phyloP scores from a whole-genome alignment of 2,329 filamentous ascomycete species.

The Blastomyces percursus region DNA sequence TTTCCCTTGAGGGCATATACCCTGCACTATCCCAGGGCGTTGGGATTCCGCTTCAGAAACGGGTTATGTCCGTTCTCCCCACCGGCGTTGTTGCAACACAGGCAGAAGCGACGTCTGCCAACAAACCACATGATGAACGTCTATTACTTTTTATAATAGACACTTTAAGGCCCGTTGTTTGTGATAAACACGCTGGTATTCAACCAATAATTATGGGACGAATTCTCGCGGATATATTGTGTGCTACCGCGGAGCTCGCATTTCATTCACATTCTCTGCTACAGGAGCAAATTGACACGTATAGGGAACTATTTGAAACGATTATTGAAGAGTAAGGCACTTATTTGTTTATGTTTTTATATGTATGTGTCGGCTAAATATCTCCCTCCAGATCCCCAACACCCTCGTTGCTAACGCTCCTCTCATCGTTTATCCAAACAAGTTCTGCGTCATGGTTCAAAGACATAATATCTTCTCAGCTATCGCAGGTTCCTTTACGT shows the following conservation, averaged over 20 bases:
- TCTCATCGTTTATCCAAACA: slow-evolving; percentile 30
- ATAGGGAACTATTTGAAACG: slow-evolving; percentile 19
- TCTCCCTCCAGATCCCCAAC: slow-evolving; percentile 25
- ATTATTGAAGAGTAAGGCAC: slow-evolving; percentile 27
- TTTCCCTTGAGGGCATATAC: slow-evolving; percentile 37
- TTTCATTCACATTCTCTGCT: slow-evolving; percentile 25
- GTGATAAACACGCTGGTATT: slow-evolving; percentile 26
- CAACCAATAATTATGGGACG: slow-evolving; percentile 31
- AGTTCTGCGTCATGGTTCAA: slow-evolving; percentile 32
- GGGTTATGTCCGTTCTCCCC: slow-evolving; percentile 35
- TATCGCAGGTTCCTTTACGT: slow-evolving; percentile 32
- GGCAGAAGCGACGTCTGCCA: slow-evolving; percentile 12
- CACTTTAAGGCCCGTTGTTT: slow-evolving; percentile 22
- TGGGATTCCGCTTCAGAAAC: slow-evolving; percentile 34
- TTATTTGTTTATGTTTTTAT: not conserved
- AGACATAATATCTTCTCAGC: slow-evolving; percentile 24
- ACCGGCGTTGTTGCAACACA: slow-evolving; percentile 33
- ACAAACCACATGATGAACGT: slow-evolving; percentile 18
- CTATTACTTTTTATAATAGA: slow-evolving; percentile 25
- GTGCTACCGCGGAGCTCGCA: slow-evolving; percentile 28
- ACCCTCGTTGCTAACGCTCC: slow-evolving; percentile 24
- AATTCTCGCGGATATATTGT: slow-evolving; percentile 33
- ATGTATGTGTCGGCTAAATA: not conserved
- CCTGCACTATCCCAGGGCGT: slow-evolving; percentile 34
- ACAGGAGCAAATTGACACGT: slow-evolving; percentile 13